Percentiles rank a stretch among this genome's conserved stretches.
These are phyloP conservation scores for Cladorrhinum sp. DNA, from an alignment of 2,329 filamentous ascomycete genomes.

Conservation along the genomic window DNA sequence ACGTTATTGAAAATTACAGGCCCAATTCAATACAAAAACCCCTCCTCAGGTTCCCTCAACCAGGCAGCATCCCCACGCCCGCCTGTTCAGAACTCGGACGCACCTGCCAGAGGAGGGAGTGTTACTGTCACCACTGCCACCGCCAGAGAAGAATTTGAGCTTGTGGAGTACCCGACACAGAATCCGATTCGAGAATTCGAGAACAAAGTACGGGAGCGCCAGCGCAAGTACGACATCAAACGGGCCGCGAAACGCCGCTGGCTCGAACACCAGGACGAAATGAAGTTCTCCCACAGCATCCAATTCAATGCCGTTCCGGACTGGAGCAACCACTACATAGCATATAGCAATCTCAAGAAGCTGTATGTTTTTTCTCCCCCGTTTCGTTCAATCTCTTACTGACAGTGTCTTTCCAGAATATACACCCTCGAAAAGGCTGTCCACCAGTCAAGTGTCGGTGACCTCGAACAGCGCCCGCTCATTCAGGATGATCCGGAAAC, in stretches of 20 bases:
- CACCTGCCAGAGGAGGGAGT: constrained; percentile 11
- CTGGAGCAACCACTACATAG: constrained; percentile 97
- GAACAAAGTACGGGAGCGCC: constrained; percentile 11
- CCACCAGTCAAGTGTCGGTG: constrained; percentile 60
- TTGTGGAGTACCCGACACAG: constrained; percentile 18
- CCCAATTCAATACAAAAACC: constrained; percentile 1
- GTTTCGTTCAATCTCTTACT: constrained; percentile 9
- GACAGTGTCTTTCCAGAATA: constrained; percentile 57
- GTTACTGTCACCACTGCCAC: neutral
- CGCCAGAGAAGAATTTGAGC: constrained; percentile 18
- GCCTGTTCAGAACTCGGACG: neutral
- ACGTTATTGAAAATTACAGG: constrained; percentile 6
- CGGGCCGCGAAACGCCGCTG: constrained; percentile 62
- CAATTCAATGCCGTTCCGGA: constrained; percentile 99
- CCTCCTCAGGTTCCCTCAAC: constrained; percentile 5
- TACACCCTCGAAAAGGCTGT: constrained; percentile 89
- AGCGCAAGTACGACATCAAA: constrained; percentile 36
- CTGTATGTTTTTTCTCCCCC: constrained; percentile 56
- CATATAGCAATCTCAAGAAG: constrained; percentile 98
- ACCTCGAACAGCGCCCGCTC: constrained; percentile 82
- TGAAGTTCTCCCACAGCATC: constrained; percentile 99
- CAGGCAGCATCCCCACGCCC: too few relatives aligned
- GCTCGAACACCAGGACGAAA: constrained; percentile 75
- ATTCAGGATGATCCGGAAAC: constrained; percentile 75
- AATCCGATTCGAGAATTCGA: too few relatives aligned